These are phyloP conservation scores for Croton setiger DNA, from an alignment of 441 rosid species.

Conservation along the genomic window DNA sequence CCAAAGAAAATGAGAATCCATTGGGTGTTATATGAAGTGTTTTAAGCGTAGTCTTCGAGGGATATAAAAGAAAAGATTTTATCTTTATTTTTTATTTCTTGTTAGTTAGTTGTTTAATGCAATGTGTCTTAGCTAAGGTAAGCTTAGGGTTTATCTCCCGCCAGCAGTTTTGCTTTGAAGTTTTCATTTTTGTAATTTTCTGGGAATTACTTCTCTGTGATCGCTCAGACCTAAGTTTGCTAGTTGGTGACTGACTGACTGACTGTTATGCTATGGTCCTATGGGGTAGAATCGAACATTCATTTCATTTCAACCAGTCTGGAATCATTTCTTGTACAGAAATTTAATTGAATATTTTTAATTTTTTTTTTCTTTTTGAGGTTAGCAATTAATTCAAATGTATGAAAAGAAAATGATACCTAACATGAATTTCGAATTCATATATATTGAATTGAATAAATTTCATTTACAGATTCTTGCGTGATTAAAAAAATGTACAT, in stretches of 20 bases:
- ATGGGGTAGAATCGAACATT: not conserved
- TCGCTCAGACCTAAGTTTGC: not conserved
- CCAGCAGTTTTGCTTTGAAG: slow-evolving; percentile 22
- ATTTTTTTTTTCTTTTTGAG: no score
- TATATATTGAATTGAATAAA: no score
- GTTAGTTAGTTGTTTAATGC: not conserved
- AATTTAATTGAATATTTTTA: no score
- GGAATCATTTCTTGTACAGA: not conserved
- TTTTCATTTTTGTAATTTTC: slow-evolving; percentile 1
- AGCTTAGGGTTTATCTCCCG: slow-evolving; percentile 39
- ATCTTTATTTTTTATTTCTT: not conserved
- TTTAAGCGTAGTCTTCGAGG: slow-evolving; percentile 37
- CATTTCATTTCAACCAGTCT: no score
- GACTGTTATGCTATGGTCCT: no score
- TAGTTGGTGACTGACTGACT: not conserved
- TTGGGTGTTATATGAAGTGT: not conserved
- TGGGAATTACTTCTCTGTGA: not conserved
- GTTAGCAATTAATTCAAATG: no score
- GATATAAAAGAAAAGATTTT: slow-evolving; percentile 9
- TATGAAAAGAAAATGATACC: no score
- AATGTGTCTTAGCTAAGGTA: slow-evolving; percentile 5
- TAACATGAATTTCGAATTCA: no score
- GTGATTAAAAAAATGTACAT: no score
- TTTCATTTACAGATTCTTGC: no score
- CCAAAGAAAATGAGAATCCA: slow-evolving; percentile 1